Evolutionary conservation across 208 protist species (phyloP), one percentile per base, ranked within the genome.

Genomic region (Endotrypanum monterogeii): DNA sequence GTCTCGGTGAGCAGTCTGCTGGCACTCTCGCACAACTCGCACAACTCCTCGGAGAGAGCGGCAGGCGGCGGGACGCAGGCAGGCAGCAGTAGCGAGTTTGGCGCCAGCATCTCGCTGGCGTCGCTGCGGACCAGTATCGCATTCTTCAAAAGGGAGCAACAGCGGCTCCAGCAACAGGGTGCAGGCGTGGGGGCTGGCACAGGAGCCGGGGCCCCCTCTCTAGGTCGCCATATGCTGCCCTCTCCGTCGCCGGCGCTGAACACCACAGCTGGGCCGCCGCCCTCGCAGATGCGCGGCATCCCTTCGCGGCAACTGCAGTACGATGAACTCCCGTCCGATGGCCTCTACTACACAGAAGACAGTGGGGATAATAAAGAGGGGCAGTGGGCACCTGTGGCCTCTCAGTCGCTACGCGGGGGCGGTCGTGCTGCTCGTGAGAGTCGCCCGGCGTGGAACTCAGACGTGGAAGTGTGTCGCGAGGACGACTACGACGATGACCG

Each of bases 71-170:
- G n/a, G n/a, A 12, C 32, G 14, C 57, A 62, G 28, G 11, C 57
- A 32, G 41, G 41, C 30, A 25, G 61, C 12, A 51, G 37, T 51
- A 61, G 35, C 44, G 44, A 39, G 14, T 92, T 94, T 65, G 84
- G 84, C 18, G 80, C 66, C 37, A 91, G 88, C 67, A 89, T 93
- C 41, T 92, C 90, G 1, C 32, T 95, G 28, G 86, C 89, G 41
- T 89, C 88, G 7, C 78, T 95, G 9, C 83, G 90, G 7, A 86
- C 83, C 35, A 93, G 88, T 70, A 95, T 95, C 78, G 90, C 90
- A 9, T 83, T 87, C 44, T 93, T 92, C 69, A 91, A 93, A 76
- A 67, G 77, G 18, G 67, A 91, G 60, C 90, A 94, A 67, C 82
- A 87, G 52, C 78, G 71, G 14, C 57, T 85, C 48, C 77, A 76